Evolutionary conservation across 768 basidiomycete genomes (phyloP), one percentile per base, ranked within the genome.

Genomic region (Clathrus columnatus): DNA sequence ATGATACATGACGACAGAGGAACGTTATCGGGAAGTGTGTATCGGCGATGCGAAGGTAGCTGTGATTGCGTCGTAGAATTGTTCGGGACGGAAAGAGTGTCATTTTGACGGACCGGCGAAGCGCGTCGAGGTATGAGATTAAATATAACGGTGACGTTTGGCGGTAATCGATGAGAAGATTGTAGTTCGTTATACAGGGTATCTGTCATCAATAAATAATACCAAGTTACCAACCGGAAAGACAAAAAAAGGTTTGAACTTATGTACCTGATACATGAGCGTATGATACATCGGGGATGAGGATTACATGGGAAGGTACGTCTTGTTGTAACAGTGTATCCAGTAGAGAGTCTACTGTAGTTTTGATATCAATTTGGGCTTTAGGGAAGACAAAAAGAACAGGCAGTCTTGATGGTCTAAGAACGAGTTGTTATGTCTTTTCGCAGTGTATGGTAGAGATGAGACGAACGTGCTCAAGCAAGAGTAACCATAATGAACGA

Each of bases 401-500:
- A 0, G 94, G 92, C 0, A 97, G 69, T 16, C 92, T 81, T 21
- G 87, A 89, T 10, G 89, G 87, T 60, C 94, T 96, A 56, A 11
- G 36, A 36, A n/a, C n/a, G n/a, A n/a, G 36, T 36, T n/a, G 36
- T 36, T 32, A 32, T n/a, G n/a, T n/a, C n/a, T n/a, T n/a, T n/a
- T n/a, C n/a, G n/a, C n/a, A n/a, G n/a, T n/a, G n/a, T n/a, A n/a
- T n/a, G n/a, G n/a, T n/a, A n/a, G n/a, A n/a, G n/a, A n/a, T n/a
- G n/a, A n/a, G n/a, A 75, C 91, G 60, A 61, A 95, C 92, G 84
- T 81, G 66, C 87, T 91, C 74, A 97, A 80, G 67, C 96, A 99
- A 0, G 95, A 93, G 72, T 96, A 89, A 1, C 95, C 95, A 63
- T 96, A 97, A 64, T 99, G 95, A 2, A 99, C 84, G 59, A 96